These are phyloP conservation scores for Cantharellus anzutake DNA, from an alignment of 768 basidiomycete species.

Conservation along the genomic window DNA sequence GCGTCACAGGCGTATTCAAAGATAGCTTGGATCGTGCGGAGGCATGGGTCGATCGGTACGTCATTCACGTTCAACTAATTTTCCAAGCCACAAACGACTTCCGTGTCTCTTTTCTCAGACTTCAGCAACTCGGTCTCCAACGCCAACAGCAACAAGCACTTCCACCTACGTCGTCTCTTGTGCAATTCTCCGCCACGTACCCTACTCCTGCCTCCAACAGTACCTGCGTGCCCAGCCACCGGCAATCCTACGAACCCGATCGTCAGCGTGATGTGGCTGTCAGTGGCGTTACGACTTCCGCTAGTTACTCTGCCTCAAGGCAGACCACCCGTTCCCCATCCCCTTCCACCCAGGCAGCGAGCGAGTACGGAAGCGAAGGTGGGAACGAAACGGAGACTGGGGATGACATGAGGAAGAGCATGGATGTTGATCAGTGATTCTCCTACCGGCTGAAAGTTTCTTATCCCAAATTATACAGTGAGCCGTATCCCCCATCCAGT, in stretches of 20 bases:
- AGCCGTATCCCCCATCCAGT: too few relatives aligned
- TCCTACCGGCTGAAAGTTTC: too few relatives aligned
- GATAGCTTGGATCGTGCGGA: slow-evolving; percentile 80
- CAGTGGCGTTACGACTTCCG: neutral
- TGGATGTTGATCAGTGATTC: neutral
- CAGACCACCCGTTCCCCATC: neutral
- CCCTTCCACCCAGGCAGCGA: neutral
- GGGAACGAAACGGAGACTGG: neutral
- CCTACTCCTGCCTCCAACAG: neutral
- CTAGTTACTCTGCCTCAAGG: neutral
- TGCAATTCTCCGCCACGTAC: neutral
- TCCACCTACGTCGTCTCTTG: neutral
- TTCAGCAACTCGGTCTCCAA: neutral
- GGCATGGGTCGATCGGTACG: slow-evolving; percentile 25
- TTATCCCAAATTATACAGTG: too few relatives aligned
- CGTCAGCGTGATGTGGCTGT: neutral
- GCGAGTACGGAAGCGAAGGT: neutral
- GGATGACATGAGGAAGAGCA: neutral
- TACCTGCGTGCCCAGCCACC: neutral
- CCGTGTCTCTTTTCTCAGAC: neutral
- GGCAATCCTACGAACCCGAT: neutral
- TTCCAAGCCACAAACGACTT: neutral
- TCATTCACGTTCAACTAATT: neutral
- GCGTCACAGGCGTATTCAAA: slow-evolving; percentile 72
- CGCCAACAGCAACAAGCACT: neutral